These are phyloP conservation scores for Beauveria sp. DNA, from an alignment of 2,329 filamentous ascomycete genomes.

Conservation along the genomic window DNA sequence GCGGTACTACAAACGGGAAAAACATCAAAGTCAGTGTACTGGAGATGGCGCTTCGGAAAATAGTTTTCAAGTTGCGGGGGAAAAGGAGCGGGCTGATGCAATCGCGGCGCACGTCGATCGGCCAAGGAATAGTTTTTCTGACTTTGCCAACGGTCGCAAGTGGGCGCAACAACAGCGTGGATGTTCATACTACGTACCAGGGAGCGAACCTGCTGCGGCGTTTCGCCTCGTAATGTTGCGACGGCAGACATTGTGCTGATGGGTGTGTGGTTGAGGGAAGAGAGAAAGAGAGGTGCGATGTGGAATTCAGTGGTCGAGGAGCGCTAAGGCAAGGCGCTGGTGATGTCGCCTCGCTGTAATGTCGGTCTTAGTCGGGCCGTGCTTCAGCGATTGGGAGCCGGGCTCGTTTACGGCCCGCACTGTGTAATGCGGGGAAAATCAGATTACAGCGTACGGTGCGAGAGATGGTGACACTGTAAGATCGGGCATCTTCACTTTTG, in stretches of 20 bases:
- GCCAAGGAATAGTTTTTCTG: not conserved
- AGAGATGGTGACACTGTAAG: not conserved
- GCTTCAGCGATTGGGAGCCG: not conserved
- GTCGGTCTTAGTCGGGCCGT: conserved; percentile 13
- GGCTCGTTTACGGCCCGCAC: conserved; percentile 4
- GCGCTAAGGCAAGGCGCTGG: conserved; percentile 4
- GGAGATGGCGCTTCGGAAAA: not conserved
- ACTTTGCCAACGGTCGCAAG: not conserved
- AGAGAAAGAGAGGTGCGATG: conserved; percentile 4
- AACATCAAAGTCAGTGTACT: not conserved
- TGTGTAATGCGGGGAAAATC: not conserved
- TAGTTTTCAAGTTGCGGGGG: not conserved
- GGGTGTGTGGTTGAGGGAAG: not conserved
- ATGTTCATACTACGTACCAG: conserved; percentile 34
- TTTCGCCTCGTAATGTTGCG: conserved; percentile 39
- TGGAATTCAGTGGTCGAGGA: conserved; percentile 2
- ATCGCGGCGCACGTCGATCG: not conserved
- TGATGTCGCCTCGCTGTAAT: conserved; percentile 6
- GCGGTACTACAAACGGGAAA: conserved; percentile 59
- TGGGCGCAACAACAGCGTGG: not conserved
- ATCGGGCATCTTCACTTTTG: too few species aligned
- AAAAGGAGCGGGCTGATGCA: not conserved
- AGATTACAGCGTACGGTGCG: conserved; percentile 1
- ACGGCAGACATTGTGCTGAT: conserved; percentile 29
- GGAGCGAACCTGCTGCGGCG: conserved; percentile 50